These are phyloP conservation scores for Torulaspora gathmanii DNA, from an alignment of 805 yeast species.

Conservation along the genomic window DNA sequence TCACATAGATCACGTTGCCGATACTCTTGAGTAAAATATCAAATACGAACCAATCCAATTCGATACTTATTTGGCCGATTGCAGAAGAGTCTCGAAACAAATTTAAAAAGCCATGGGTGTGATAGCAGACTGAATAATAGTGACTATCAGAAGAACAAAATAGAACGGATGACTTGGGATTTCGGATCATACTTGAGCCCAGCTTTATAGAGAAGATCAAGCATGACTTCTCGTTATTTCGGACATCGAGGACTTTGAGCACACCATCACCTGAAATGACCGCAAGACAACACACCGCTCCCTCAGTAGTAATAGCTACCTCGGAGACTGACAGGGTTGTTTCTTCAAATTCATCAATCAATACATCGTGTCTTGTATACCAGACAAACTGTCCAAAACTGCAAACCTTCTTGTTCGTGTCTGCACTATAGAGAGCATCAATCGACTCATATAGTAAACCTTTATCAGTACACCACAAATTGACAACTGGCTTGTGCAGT, in stretches of 20 bases:
- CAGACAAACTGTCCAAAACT: constrained; percentile 3
- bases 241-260: constrained; percentile 1
- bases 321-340: not conserved
- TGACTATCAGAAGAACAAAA: constrained; percentile 1
- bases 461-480: constrained; percentile 7
- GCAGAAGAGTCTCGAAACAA: not conserved
- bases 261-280: constrained; percentile 3
- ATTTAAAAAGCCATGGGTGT: not conserved
- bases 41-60: constrained; percentile 3
- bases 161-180: constrained; percentile 4
- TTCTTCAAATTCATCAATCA: constrained; percentile 1
- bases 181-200: not conserved
- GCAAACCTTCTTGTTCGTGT: not conserved
- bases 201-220: not conserved
- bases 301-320: not conserved
- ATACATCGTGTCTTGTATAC: constrained; percentile 2
- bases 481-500: constrained; percentile 3
- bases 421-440: constrained; percentile 6
- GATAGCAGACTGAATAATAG: constrained; percentile 3
- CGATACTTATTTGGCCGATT: not conserved
- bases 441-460: constrained; percentile 9
- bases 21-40: constrained; percentile 3
- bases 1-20: not conserved
- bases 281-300: not conserved
- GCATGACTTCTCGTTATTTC: not conserved